phyloP scores from a whole-genome alignment of 169 alveolate genomes.

The Plasmodium malariae region DNA sequence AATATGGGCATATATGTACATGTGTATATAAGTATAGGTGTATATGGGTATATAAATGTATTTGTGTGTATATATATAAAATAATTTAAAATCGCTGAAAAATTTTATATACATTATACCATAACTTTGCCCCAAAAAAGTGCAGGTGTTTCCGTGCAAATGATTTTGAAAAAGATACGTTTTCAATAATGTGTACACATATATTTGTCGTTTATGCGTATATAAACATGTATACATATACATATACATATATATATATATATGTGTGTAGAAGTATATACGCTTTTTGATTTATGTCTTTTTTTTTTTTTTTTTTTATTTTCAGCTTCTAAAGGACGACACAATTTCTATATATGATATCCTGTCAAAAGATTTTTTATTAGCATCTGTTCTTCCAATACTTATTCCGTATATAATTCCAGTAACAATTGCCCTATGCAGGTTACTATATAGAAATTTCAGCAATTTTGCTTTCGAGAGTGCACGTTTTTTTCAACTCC shows the following conservation, averaged over 20 bases:
- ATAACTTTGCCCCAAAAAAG: too few relatives aligned
- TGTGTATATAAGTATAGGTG: background rate
- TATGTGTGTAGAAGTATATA: background rate
- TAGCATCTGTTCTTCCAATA: constrained; percentile 59
- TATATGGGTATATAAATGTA: too few relatives aligned
- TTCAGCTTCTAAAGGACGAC: constrained; percentile 68
- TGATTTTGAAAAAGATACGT: background rate
- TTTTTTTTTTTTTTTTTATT: background rate
- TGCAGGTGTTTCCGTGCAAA: too few relatives aligned
- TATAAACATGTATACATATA: background rate
- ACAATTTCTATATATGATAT: constrained; percentile 58
- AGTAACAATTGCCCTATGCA: constrained; percentile 27
- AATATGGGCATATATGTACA: background rate
- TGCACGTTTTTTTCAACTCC: too few relatives aligned
- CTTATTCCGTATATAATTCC: constrained; percentile 61
- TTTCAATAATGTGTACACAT: too few relatives aligned
- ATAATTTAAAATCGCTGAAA: too few relatives aligned
- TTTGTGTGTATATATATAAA: background rate
- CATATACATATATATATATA: background rate
- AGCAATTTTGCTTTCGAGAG: too few relatives aligned
- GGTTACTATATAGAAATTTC: too few relatives aligned
- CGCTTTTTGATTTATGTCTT: background rate
- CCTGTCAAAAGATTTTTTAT: constrained; percentile 65
- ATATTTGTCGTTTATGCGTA: background rate
- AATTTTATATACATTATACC: too few relatives aligned